Conservation (phyloP, 2,329 filamentous ascomycete species). For the Aspergillus sp. region DNA sequence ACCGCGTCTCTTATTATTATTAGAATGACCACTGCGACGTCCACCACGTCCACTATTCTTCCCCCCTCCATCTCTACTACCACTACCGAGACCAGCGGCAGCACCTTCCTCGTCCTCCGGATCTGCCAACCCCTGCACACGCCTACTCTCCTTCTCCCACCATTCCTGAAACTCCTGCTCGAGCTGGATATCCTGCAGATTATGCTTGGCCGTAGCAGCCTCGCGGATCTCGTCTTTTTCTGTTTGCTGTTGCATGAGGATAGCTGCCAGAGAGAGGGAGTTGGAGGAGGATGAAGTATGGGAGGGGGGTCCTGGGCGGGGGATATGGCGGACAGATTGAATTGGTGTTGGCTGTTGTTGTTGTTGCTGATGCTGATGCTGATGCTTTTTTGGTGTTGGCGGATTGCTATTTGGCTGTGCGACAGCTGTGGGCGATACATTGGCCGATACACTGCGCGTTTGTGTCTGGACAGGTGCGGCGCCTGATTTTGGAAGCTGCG, state of each 20-base stretch:
- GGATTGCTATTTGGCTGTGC: background rate
- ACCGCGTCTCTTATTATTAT: conserved; percentile 3
- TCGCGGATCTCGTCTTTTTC: conserved; percentile 79
- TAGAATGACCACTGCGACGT: background rate
- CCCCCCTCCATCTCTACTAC: background rate
- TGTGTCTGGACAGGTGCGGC: conserved; percentile 40
- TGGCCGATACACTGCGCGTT: conserved; percentile 28
- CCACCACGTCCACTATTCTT: conserved; percentile 11
- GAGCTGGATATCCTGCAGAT: conserved; percentile 86
- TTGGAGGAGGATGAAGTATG: conserved; percentile 48
- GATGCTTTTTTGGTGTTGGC: conserved; percentile 33
- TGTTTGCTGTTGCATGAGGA: conserved; percentile 74
- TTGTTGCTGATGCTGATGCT: conserved; percentile 14
- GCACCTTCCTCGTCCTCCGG: conserved; percentile 5
- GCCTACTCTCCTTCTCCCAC: conserved; percentile 34
- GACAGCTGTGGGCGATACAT: conserved; percentile 1
- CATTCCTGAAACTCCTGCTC: conserved; percentile 89
- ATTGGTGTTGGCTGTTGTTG: conserved; percentile 23
- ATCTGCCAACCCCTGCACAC: conserved; percentile 27
- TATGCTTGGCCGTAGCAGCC: conserved; percentile 70
- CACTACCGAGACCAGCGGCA: too few species aligned
- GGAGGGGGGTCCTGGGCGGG: conserved; percentile 21
- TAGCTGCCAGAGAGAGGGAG: conserved; percentile 74
- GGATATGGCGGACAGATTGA: conserved; percentile 45
- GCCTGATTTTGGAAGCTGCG: conserved; percentile 15